A percentile compares a stretch with the other conserved stretches of the same genome.
Evolutionary conservation across 805 yeast genomes (phyloP).

Genomic region (Ogataea sp.): DNA sequence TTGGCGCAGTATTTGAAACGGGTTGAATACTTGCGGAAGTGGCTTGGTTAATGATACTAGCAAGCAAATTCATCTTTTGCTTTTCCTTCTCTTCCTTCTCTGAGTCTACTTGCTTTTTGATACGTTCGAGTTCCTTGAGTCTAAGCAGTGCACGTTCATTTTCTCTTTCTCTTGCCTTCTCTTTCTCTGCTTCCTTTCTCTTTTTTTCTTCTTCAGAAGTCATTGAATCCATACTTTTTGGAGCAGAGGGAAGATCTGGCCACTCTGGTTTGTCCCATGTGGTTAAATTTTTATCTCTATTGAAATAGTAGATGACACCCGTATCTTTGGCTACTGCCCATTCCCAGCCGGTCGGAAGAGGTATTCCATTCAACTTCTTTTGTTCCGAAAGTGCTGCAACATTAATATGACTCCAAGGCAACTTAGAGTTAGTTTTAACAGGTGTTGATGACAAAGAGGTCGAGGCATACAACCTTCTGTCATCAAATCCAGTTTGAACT

Average conservation of each 20-base stretch:
- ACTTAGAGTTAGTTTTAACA: background rate
- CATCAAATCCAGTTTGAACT: too few relatives aligned
- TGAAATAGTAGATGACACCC: conserved; percentile 45
- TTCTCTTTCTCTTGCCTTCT: conserved; percentile 18
- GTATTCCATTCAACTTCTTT: conserved; percentile 19
- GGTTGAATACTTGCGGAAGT: background rate
- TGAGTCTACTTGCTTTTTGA: conserved; percentile 9
- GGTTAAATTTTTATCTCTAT: conserved; percentile 36
- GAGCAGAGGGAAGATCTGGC: conserved; percentile 9
- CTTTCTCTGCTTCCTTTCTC: conserved; percentile 24
- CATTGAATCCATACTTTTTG: conserved; percentile 3
- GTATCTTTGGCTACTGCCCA: conserved; percentile 40
- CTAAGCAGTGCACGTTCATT: background rate
- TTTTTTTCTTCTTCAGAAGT: conserved; percentile 13
- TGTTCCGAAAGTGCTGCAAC: conserved; percentile 11
- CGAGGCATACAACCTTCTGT: conserved; percentile 9
- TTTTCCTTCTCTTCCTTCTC: background rate
- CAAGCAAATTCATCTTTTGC: conserved; percentile 6
- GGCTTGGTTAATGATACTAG: conserved; percentile 21
- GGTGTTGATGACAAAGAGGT: background rate
- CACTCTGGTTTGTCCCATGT: conserved; percentile 54
- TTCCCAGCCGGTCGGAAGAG: conserved; percentile 62
- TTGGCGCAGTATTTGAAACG: conserved; percentile 2
- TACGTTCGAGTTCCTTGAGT: conserved; percentile 9
- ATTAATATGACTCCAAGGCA: conserved; percentile 13